Evolutionary conservation across 805 yeast genomes (phyloP).

Genomic region (Zygosaccharomyces bisporus): DNA sequence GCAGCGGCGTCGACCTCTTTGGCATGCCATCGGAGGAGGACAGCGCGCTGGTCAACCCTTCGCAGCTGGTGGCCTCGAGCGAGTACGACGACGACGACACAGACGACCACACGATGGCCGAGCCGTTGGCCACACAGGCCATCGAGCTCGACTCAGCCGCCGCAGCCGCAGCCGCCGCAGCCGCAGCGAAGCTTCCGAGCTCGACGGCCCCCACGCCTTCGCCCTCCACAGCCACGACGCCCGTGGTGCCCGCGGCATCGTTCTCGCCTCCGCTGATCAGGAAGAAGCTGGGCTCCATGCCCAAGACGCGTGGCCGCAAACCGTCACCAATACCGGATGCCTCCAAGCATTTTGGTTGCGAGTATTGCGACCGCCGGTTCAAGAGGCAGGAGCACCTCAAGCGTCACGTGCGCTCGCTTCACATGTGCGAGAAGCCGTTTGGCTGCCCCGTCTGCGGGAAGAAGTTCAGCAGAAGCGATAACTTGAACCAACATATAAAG

Average conservation of each 20-base stretch:
- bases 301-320: constrained; percentile 59
- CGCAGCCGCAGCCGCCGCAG: too few species aligned
- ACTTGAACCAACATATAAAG: constrained; percentile 62
- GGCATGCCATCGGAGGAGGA: constrained; percentile 16
- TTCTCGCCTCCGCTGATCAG: constrained; percentile 13
- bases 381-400: constrained; percentile 75
- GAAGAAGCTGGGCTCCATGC: constrained; percentile 22
- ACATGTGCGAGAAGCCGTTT: constrained; percentile 68
- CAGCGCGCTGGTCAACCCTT: constrained; percentile 17
- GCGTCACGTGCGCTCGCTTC: constrained; percentile 69
- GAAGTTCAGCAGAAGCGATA: constrained; percentile 64
- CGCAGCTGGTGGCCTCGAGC: constrained; percentile 11
- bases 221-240: constrained; percentile 2
- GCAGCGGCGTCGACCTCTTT: constrained; percentile 1
- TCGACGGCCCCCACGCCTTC: background rate
- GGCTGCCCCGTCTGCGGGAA: constrained; percentile 58
- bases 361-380: constrained; percentile 60
- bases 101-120: constrained; percentile 9
- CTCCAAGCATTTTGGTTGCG: constrained; percentile 57
- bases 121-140: constrained; percentile 11
- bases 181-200: background rate
- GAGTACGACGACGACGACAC: constrained; percentile 10
- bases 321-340: constrained; percentile 58
- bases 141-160: constrained; percentile 10
- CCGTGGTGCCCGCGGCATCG: constrained; percentile 5